Base-by-base conservation (phyloP, 768 basidiomycete genomes). In the Leccinum ochraceum region DNA sequence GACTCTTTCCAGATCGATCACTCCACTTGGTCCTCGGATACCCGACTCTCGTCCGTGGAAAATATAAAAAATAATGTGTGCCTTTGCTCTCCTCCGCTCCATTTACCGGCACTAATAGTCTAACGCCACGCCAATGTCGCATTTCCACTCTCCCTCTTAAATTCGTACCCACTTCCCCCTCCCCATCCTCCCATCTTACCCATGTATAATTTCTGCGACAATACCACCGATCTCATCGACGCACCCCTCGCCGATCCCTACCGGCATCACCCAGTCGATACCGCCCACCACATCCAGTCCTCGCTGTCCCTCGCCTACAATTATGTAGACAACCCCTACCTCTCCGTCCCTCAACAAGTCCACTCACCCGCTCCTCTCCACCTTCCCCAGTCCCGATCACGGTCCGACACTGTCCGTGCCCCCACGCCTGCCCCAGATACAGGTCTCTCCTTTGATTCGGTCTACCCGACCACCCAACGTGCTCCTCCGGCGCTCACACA, bases 11-110 rank as follows among this genome's bases (percentile, higher is more conserved):
- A 30, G 42, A 5, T 36, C 32, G 14, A 61, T 57, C 42, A 28
- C 24, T 37, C 37, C 37, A 16, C 10, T 44, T 44, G 44, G 54
- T 71, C 71, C 70, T 72, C 69, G 70, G 70, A 71, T 62, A 54
- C 30, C 44, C n/a, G 6, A 52, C 16, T 24, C 22, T 20, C n/a
- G 56, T 58, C 59, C 59, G 57, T 59, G 58, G 58, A 57, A 39
- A 57, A 37, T n/a, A 34, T 0, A 20, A 10, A 42, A 36, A 14
- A 28, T 24, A 20, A 7, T 28, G 49, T 7, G 51, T 52, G 28
- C 30, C 28, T 48, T 48, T 22, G 22, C 22, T 8, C 48, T 26
- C 48, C 48, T 48, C 46, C 46, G 46, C 46, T 48, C 11, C 2
- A 48, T 22, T 20, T 17, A 22, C 11, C 49, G 28, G 26, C 17